Evolutionary conservation across 1,284 basidiomycete genomes (phyloP), one percentile per base, ranked within the genome.

Genomic region (Amylostereum chailletii): DNA sequence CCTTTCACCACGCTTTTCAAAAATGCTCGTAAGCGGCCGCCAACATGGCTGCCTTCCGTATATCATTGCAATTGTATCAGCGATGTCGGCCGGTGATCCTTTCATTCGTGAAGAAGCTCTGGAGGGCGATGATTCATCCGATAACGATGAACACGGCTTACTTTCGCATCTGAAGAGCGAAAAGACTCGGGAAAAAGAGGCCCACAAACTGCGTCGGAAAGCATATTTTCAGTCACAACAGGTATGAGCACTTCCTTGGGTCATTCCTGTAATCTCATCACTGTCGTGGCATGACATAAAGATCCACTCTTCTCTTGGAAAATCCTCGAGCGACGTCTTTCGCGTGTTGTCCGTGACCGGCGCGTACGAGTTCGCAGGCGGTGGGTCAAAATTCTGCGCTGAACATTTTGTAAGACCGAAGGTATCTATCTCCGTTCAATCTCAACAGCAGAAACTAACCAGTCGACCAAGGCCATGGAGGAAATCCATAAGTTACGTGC

Each of bases 401-500:
- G 80, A 89, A 45, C 91, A 98, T 66, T 99, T 96, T 60, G 83
- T 98, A n/a, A 75, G 94, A 50, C 77, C 77, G 1, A 98, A 98
- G 77, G 92, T 91, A 37, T 30, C 29, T 29, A 27, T 2, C 32
- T 9, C 2, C 3, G 27, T 7, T 41, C 4, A 10, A 6, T 4
- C 9, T 39, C 30, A 4, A 37, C 34, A 26, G 7, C 7, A 9
- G 29, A 3, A 11, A 2, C 30, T 11, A 3, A 5, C 6, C 29
- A 10, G 46, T 39, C 40, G 11, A 9, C 47, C 19, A 19, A 95
- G 91, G 91, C 94, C 0, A 99, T 99, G 94, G 90, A 97, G 68
- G 96, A 99, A 70, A 96, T 98, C 40, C 94, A 95, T 66, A 98
- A 99, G 65, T 75, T 99, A n/a, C 83, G 94, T 38, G 76, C 81